These are phyloP conservation scores for Dactylellina cionopaga DNA, from an alignment of 2,329 filamentous ascomycete species.

Conservation along the genomic window DNA sequence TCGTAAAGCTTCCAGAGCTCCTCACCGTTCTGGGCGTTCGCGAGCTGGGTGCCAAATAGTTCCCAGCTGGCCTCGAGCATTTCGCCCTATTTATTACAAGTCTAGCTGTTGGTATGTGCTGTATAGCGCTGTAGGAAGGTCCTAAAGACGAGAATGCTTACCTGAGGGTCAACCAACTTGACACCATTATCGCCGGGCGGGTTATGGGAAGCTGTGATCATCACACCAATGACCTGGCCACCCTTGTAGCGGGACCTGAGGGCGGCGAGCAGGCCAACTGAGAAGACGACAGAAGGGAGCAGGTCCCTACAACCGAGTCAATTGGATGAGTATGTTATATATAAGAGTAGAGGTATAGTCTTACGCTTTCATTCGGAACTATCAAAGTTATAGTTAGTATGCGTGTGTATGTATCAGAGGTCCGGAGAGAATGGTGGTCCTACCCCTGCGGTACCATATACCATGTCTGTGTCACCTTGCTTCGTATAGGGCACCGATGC, in stretches of 20 bases:
- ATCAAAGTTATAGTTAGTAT: slow-evolving; percentile 52
- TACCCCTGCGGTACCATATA: slow-evolving; percentile 72
- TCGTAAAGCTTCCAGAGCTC: slow-evolving; percentile 80
- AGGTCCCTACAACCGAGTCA: slow-evolving; percentile 68
- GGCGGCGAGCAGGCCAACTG: slow-evolving; percentile 87
- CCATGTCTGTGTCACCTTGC: slow-evolving; percentile 66
- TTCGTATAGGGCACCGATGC: slow-evolving; percentile 65
- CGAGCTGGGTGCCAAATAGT: slow-evolving; percentile 82
- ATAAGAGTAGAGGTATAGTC: slow-evolving; percentile 58
- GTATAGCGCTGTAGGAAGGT: too few relatives aligned
- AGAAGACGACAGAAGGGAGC: slow-evolving; percentile 90
- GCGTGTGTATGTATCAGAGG: slow-evolving; percentile 8
- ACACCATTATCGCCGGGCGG: slow-evolving; percentile 89
- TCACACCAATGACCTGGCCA: slow-evolving; percentile 91
- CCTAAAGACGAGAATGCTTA: slow-evolving; percentile 58
- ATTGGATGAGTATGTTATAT: slow-evolving; percentile 54
- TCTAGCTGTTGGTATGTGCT: too few relatives aligned
- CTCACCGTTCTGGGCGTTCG: slow-evolving; percentile 81
- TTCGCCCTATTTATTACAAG: slow-evolving; percentile 71
- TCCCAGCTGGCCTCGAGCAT: slow-evolving; percentile 98
- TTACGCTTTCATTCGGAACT: slow-evolving; percentile 78
- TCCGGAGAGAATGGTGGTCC: slow-evolving; percentile 61
- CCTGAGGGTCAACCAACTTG: slow-evolving; percentile 95
- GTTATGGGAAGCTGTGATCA: slow-evolving; percentile 96
- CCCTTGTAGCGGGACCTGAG: slow-evolving; percentile 89